Evolutionary conservation across 495 filamentous ascomycete species (phyloP), one percentile per base, ranked within the genome.

Genomic region (Penicillium daleae): DNA sequence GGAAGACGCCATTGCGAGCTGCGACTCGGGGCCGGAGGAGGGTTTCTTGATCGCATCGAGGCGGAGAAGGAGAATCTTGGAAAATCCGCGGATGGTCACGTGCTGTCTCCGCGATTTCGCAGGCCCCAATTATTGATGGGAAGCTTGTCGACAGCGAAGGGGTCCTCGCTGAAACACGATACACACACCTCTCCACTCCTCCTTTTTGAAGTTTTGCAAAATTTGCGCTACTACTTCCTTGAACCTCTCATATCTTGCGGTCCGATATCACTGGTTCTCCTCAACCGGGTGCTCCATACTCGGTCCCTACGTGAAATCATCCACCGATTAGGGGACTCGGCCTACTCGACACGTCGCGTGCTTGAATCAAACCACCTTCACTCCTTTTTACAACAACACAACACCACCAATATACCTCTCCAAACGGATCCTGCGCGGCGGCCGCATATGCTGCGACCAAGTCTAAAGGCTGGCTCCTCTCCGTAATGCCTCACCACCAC

Each of bases 401-500:
- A 40, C 46, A 22, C 17, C 35, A 29, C 42, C 42, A 22, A 33
- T 22, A 15, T 19, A 31, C 17, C 29, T 33, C 31, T 8, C 51
- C 17, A 56, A 56, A 52, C 37, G n/a, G 31, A 21, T 40, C 46
- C 64, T 74, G 71, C 74, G 68, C 60, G 66, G 67, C 75, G 75
- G 75, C 75, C 69, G 73, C 74, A 75, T 76, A 75, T 73, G 76
- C 78, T 76, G 76, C 68, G 64, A 64, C 56, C 64, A 57, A 56
- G 59, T 61, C 60, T 62, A 67, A 78, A 80, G 75, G 71, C 78
- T 80, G 78, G 78, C 78, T 80, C 74, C 70, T 76, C 74, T 65
- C 71, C 73, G 74, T 73, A 74, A 78, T 78, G 77, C 66, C 65
- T 74, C 73, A 70, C 74, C 78, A 75, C 73, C 74, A 60, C 71